Evolutionary conservation across 2,329 filamentous ascomycete species (phyloP), one percentile per base, ranked within the genome.

Genomic region (Colletotrichum horii): DNA sequence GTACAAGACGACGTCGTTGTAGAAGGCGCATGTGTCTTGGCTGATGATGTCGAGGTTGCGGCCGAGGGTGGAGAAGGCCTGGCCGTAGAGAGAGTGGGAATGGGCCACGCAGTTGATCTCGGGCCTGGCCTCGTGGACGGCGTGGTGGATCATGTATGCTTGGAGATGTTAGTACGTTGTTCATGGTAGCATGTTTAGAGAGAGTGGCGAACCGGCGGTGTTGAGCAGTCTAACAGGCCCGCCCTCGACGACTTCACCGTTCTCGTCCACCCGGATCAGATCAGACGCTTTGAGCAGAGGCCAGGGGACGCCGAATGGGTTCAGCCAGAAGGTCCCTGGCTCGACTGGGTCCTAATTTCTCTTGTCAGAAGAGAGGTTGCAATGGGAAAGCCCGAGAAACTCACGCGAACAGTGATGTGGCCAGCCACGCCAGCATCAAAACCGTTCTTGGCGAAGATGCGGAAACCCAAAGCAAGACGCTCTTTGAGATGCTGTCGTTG

Each of bases 381-480:
- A 14, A 12, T 7, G 12, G 52, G 11, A 26, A 6, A 4, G 19
- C 36, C 12, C 11, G n/a, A 22, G 6, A 16, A 26, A 80, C 73
- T 24, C 52, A 73, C 73, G n/a, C 90, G 85, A n/a, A 91, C 79
- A 3, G 90, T 93, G 78, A 93, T 93, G 79, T 93, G 91, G 6
- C 92, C 91, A n/a, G 91, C 92, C 43, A 93, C 91, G 16, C 91
- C 91, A 82, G 92, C 91, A 74, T 91, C 90, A 76, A 87, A 91
- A 12, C 89, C 89, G 66, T 87, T 84, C 79, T 91, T 90, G 32
- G 88, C 89, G 75, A 92, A 92, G 68, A 92, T 88, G 28, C 90
- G 88, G 81, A 91, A 91, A 3, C 88, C 90, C 22, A 89, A 84
- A 2, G 88, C 89, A 8, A 92, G 84, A 28, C 89, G 85, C 30